A percentile compares a stretch with the other conserved stretches of the same genome.
These are phyloP conservation scores for Pistacia integerrima DNA, from an alignment of 345 rosid genomes.

Conservation along the genomic window DNA sequence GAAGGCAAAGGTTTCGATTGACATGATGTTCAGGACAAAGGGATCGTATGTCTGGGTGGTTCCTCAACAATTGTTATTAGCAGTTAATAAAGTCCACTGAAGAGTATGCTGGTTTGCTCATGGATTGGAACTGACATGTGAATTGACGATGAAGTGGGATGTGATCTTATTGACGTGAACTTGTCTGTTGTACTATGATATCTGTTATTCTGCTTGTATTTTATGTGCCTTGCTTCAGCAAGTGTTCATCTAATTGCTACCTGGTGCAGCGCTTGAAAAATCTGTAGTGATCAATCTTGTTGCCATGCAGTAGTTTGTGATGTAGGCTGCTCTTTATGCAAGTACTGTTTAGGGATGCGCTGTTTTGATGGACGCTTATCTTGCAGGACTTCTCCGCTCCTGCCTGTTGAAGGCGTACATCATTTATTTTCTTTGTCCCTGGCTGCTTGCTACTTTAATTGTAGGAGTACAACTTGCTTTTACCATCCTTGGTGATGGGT, in stretches of 20 bases:
- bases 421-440: background rate
- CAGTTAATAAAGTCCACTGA: background rate
- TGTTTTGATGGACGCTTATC: background rate
- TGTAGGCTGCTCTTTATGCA: background rate
- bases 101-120: background rate
- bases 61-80: background rate
- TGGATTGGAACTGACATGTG: conserved; percentile 11
- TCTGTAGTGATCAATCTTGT: conserved; percentile 8
- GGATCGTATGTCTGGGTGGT: background rate
- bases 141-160: background rate
- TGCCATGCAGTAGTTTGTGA: background rate
- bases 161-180: background rate
- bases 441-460: conserved; percentile 1
- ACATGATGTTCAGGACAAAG: background rate
- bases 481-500: background rate
- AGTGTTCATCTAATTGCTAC: background rate
- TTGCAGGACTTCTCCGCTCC: background rate
- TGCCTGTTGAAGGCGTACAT: background rate
- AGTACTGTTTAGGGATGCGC: background rate
- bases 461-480: conserved; percentile 9
- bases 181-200: conserved; percentile 5
- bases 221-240: background rate
- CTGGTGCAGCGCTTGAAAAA: conserved; percentile 1
- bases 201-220: background rate
- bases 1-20: background rate